Percentiles rank a stretch among this genome's conserved stretches.
Conservation (phyloP, 2,329 filamentous ascomycete genomes). For the Calonectria leucothoes region DNA sequence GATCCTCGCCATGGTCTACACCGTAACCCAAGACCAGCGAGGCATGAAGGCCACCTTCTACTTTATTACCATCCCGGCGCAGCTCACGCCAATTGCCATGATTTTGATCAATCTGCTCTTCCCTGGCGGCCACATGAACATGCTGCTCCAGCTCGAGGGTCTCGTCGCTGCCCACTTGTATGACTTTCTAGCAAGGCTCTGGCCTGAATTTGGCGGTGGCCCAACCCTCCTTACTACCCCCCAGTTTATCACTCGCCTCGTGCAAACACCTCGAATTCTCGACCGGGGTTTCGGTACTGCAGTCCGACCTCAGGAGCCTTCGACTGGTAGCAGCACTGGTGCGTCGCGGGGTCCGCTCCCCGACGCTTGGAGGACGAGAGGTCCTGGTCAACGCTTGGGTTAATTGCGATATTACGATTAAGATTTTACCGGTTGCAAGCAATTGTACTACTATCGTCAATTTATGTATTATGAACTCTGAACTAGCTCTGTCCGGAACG, state of each 20-base stretch:
- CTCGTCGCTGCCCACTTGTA: slow-evolving; percentile 89
- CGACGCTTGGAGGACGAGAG: slow-evolving; percentile 73
- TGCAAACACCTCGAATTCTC: slow-evolving; percentile 56
- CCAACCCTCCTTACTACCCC: slow-evolving; percentile 82
- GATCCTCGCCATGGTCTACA: slow-evolving; percentile 84
- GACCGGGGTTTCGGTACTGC: slow-evolving; percentile 64
- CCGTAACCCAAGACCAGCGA: slow-evolving; percentile 86
- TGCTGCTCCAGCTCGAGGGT: slow-evolving; percentile 78
- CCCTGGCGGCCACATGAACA: slow-evolving; percentile 61
- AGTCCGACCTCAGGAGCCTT: slow-evolving; percentile 52
- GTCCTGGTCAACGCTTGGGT: slow-evolving; percentile 72
- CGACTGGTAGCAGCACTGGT: slow-evolving; percentile 55
- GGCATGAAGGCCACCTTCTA: slow-evolving; percentile 82
- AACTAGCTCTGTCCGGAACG: slow-evolving; percentile 2
- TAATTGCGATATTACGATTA: slow-evolving; percentile 37
- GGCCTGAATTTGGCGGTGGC: slow-evolving; percentile 89
- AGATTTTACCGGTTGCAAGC: not conserved
- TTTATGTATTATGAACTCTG: slow-evolving; percentile 2
- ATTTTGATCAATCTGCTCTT: slow-evolving; percentile 80
- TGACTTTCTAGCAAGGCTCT: slow-evolving; percentile 89
- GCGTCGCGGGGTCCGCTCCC: slow-evolving; percentile 64
- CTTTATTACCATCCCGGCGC: slow-evolving; percentile 85
- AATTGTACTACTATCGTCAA: not conserved
- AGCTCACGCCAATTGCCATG: slow-evolving; percentile 84
- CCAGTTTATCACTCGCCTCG: slow-evolving; percentile 74